Evolutionary conservation across 768 basidiomycete genomes (phyloP), one percentile per base, ranked within the genome.

Genomic region (Pisolithus sp.): DNA sequence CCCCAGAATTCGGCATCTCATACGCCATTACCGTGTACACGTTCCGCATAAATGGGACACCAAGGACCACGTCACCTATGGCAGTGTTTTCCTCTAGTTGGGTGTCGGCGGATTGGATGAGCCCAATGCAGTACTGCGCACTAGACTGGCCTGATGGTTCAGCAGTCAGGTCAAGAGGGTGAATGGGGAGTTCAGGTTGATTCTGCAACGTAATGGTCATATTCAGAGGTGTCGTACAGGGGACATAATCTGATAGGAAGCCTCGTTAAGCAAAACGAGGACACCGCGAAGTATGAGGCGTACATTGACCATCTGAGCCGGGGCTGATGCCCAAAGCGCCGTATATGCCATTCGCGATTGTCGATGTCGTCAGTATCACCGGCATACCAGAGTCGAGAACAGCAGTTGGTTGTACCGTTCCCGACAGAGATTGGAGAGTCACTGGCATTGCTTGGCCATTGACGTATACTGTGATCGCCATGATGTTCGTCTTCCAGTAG

Each of bases 1-100:
- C 83, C 21, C 73, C 59, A 0, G 64, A 39, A 44, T 69, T 59
- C 2, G 82, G 82, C 0, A 59, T 53, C 43, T 77, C 72, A 62
- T 84, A 88, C 1, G 82, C 83, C 76, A 89, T 78, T 55, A 92
- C 86, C 12, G 80, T 83, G 62, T 92, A 91, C 4, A 80, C 76
- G 59, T 83, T 89, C 10, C 86, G 76, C 59, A 91, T 69, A 62
- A 91, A 91, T 0, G 88, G 82, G 0, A 88, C 84, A 38, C 87
- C 89, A 37, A 91, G 80, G 52, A 91, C 73, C 69, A 91, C 82
- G 64, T 90, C 88, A 1, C 78, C 82, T 17, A 80, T 68, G 13
- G 54, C 58, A 4, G 70, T 65, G 15, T 57, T 51, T 0, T 73
- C 57, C 2, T 59, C 61, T 42, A 86, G 73, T 13, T 67, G 57